A percentile compares a stretch with the other conserved stretches of the same genome.
phyloP scores from a whole-genome alignment of 2,329 filamentous ascomycete species.

The Fusarium brevicatenulatum region DNA sequence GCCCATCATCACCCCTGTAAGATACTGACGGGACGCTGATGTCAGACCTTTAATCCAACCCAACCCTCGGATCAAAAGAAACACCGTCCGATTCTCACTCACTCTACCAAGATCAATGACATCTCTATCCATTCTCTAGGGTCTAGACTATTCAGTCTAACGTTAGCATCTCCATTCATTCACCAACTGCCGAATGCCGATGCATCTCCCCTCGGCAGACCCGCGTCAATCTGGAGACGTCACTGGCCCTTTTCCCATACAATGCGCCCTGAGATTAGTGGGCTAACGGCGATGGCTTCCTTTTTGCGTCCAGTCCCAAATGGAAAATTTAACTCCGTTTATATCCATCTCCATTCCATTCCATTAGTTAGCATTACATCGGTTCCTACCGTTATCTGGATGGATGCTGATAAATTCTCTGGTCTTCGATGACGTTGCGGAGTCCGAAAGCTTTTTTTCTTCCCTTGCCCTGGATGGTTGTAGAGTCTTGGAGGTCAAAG shows the following conservation, averaged over 20 bases:
- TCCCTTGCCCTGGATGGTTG: neutral
- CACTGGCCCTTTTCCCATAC: constrained; percentile 8
- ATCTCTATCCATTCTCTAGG: neutral
- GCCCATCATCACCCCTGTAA: neutral
- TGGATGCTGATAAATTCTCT: constrained; percentile 27
- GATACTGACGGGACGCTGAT: constrained; percentile 4
- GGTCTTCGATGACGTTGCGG: constrained; percentile 31
- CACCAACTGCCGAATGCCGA: constrained; percentile 15
- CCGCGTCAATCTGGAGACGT: constrained; percentile 14
- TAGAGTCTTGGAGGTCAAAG: constrained; percentile 3
- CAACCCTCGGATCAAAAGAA: neutral
- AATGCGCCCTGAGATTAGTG: neutral
- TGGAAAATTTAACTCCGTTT: constrained; percentile 14
- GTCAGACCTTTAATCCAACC: constrained; percentile 30
- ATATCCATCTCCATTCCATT: constrained; percentile 14
- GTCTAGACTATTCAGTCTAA: neutral
- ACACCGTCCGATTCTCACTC: no score
- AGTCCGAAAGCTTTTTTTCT: neutral
- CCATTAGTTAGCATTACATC: neutral
- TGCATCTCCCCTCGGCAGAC: constrained; percentile 16
- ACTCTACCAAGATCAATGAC: neutral
- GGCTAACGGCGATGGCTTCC: constrained; percentile 32
- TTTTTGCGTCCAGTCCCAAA: neutral
- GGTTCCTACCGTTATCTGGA: neutral
- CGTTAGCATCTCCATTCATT: neutral